Base-by-base conservation (phyloP, 2,329 filamentous ascomycete species). In the Akanthomyces uredinophilus region DNA sequence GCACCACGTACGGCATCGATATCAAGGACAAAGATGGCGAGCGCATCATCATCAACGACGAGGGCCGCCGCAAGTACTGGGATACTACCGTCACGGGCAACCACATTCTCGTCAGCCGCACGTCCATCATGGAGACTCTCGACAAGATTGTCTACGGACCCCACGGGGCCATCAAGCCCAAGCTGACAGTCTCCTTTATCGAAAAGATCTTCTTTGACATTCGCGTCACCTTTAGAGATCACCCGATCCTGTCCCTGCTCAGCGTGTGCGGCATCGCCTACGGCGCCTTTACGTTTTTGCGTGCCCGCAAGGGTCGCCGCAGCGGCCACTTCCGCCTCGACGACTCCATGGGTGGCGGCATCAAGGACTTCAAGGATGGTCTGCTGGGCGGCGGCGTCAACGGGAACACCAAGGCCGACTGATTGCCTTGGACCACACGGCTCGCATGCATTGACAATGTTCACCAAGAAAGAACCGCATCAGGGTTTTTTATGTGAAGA, bases 1-100 rank as follows among this genome's bases (percentile, higher is more conserved):
- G 89, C 67, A 93, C 89, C n/a, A 97, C 94, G 0, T 99, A 96
- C 71, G 94, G 94, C 60, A 89, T 98, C 67, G 90, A 96, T 68
- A 87, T 95, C 64, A 87, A 84, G 71, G 87, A 96, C 65, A 87
- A 84, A 71, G 87, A 95, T 65, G 93, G 94, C 53, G 95, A 98
- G 74, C 87, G 91, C 65, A 91, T 99, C 61, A 89, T 99, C 63
- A 95, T 99, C 77, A 97, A 97, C 68, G 95, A 99, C 69, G 24
- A 32, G 63, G 70, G 96, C 91, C 92, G 91, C 78, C 92, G 91
- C 69, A 87, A 90, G 66, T 99, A 96, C 79, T 99, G 95, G 95
- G 95, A 99, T 72, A 86, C 83, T 37, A 96, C 93, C 52, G 88
- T 89, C 64, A 95, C 91, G 3, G 94, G 93, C 67, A 94, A 95